Evolutionary conservation across 148 eudicot species (phyloP).

Genomic region (Cornus kousa): DNA sequence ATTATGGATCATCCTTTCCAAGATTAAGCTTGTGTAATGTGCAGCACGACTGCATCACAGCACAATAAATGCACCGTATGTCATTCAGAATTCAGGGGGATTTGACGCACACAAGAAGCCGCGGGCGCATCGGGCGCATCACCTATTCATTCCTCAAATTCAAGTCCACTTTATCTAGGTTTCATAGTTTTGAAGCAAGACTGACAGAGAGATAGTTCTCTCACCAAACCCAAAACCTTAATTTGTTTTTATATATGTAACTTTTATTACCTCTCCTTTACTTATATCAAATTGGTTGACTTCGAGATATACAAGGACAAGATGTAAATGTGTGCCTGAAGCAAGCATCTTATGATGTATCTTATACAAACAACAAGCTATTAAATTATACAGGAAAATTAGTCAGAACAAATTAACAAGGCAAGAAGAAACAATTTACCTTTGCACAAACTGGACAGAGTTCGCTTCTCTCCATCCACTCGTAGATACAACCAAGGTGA

Average conservation of each 20-base stretch:
- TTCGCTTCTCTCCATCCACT: constrained; percentile 39
- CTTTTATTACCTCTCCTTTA: not conserved
- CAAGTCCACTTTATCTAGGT: not conserved
- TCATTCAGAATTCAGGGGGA: not conserved
- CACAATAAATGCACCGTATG: no score
- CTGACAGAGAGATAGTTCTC: not conserved
- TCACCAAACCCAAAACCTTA: not conserved
- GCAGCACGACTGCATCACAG: not conserved
- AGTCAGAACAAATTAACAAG: not conserved
- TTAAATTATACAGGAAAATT: not conserved
- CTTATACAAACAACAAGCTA: not conserved
- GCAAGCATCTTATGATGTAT: not conserved
- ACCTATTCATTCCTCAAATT: not conserved
- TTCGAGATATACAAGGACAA: not conserved
- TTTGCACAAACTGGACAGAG: constrained; percentile 29
- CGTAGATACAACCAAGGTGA: constrained; percentile 40
- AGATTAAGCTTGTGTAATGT: no score
- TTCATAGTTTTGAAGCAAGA: not conserved
- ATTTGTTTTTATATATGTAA: not conserved
- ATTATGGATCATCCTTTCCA: not conserved
- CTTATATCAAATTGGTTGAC: not conserved
- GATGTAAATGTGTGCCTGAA: not conserved
- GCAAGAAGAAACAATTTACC: constrained; percentile 14
- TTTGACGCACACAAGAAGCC: not conserved
- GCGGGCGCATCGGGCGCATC: not conserved